These are phyloP conservation scores for Paecilomyces dactylethromorphus DNA, from an alignment of 2,329 filamentous ascomycete genomes.

Conservation along the genomic window DNA sequence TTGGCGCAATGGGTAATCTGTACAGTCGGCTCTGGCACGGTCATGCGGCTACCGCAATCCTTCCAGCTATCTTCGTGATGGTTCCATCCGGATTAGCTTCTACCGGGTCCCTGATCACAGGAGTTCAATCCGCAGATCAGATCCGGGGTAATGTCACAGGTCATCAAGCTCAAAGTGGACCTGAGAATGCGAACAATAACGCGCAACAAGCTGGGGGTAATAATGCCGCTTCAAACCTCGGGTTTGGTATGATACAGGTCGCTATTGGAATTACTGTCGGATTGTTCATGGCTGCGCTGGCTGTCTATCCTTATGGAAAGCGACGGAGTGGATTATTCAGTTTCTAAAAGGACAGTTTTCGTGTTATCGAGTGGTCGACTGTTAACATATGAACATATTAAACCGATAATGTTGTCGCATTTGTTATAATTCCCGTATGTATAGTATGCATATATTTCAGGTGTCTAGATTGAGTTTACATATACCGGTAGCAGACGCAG, in stretches of 20 bases:
- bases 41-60: constrained; percentile 73
- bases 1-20: constrained; percentile 70
- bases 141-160: constrained; percentile 30
- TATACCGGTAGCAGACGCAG: too few relatives aligned
- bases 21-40: constrained; percentile 67
- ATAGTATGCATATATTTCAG: too few relatives aligned
- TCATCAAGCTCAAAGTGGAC: constrained; percentile 3
- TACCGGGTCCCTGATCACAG: constrained; percentile 48
- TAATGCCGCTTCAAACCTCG: constrained; percentile 10
- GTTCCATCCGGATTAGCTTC: constrained; percentile 54
- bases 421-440: too few relatives aligned
- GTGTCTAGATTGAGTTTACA: too few relatives aligned
- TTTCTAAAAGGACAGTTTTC: constrained; percentile 2
- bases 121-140: constrained; percentile 49
- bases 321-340: constrained; percentile 46
- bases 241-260: constrained; percentile 43
- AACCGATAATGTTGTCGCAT: too few relatives aligned
- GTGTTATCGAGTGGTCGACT: background rate
- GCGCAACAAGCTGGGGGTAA: background rate
- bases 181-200: background rate
- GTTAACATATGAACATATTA: background rate
- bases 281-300: constrained; percentile 44
- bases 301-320: constrained; percentile 47
- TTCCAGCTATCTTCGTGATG: constrained; percentile 74
- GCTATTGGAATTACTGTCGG: constrained; percentile 49